phyloP scores from a whole-genome alignment of 1,284 basidiomycete species.

The Omphalotus olearius region DNA sequence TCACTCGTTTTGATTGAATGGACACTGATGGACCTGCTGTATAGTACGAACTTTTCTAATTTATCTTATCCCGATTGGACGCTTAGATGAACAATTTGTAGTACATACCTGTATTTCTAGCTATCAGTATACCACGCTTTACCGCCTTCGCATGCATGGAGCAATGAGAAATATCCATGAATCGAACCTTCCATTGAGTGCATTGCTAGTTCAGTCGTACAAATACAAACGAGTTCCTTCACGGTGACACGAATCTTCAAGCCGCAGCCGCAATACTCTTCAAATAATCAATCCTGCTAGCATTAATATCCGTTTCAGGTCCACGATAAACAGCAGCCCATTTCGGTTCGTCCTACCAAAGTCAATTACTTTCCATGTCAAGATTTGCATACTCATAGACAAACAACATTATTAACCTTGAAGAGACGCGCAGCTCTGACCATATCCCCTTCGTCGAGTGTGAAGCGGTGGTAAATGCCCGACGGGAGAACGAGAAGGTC shows the following conservation, averaged over 20 bases:
- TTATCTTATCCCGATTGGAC: not conserved
- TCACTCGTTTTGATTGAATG: too few species aligned
- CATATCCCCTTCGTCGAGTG: conserved; percentile 64
- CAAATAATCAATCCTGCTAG: conserved; percentile 61
- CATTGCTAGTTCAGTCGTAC: not conserved
- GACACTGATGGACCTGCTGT: too few species aligned
- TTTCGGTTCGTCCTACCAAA: conserved; percentile 85
- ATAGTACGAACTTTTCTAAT: too few species aligned
- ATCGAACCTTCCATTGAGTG: too few species aligned
- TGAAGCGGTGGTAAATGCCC: conserved; percentile 86
- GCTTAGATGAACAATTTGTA: not conserved
- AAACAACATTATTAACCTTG: conserved; percentile 46
- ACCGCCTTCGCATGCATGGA: not conserved
- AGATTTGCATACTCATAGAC: not conserved
- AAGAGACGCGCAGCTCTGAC: conserved; percentile 77
- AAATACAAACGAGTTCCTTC: not conserved
- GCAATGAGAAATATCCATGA: not conserved
- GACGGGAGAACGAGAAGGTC: conserved; percentile 74
- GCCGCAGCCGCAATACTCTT: conserved; percentile 32
- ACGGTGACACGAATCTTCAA: not conserved
- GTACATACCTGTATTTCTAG: not conserved
- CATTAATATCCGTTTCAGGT: conserved; percentile 57
- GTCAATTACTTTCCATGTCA: too few species aligned
- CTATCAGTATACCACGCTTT: not conserved
- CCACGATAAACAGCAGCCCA: conserved; percentile 76